Evolutionary conservation across 495 filamentous ascomycete species (phyloP), one percentile per base, ranked within the genome.

Genomic region (Trichoderma virens): DNA sequence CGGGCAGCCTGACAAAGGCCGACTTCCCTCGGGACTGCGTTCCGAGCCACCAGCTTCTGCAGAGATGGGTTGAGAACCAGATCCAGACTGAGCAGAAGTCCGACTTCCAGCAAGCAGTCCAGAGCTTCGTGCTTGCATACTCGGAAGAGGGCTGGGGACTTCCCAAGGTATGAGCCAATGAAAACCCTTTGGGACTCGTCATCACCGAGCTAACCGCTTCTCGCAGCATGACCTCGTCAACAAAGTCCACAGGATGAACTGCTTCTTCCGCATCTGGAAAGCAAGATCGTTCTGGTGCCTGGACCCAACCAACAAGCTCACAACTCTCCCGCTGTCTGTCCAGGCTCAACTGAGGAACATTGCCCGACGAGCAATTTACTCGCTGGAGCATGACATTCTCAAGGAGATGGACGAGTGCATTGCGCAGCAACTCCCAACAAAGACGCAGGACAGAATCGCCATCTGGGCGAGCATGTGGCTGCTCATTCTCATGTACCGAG

Each of bases 211-310:
- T 74, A 41, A 74, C 70, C 38, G 25, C 31, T 34, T 8, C 16
- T n/a, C 31, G 59, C 61, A 75, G 73, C 60, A 67, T 60, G 41
- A 65, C n/a, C 68, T 75, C 5, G 70, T 75, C 39, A 66, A 65
- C 13, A 67, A 70, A 62, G 71, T 73, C 28, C 69, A 69, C 54
- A 61, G 66, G n/a, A 67, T 75, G 67, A 71, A 66, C 32, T 75
- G 73, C 60, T 66, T 73, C 60, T 75, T 72, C 65, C 68, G 62
- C 60, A 71, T 75, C 43, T 73, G 70, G 73, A 67, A 75, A 18
- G 32, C 54, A 6, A n/a, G 8, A 13, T 65, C 54, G 9, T 65
- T 43, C 34, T 14, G 51, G 27, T 45, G 63, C 32, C 20, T 38
- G 6, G 38, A 43, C 23, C 28, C 63, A 8, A 32, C 31, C 32